Evolutionary conservation across 768 basidiomycete species (phyloP), one percentile per base, ranked within the genome.

Genomic region (Pisolithus sp.): DNA sequence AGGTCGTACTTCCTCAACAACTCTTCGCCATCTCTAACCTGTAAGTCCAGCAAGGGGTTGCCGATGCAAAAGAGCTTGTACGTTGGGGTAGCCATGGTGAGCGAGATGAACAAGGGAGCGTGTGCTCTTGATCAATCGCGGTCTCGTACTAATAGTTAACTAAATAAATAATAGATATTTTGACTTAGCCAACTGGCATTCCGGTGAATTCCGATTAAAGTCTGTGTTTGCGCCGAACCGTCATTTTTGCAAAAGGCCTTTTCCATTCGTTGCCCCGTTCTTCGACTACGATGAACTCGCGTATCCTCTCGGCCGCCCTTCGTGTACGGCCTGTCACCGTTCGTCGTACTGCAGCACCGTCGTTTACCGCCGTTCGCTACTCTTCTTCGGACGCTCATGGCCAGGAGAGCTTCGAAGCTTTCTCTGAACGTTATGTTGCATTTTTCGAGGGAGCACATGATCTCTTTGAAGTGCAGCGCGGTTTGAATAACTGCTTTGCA

Each of bases 401-500:
- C 56, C 85, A 92, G 69, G 94, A 97, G 75, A 80, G 88, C 17
- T 97, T 92, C 71, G 94, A 96, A 68, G 80, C 87, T 42, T 97
- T 98, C 78, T 91, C 89, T 62, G 80, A 85, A 55, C 91, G 95
- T 66, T 97, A 97, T 73, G 85, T 93, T 65, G 76, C 77, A 58
- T 99, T 99, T 73, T 99, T 99, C 80, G 73, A 89, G 65, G 78
- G 82, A 51, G 93, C 92, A 46, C 84, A 93, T 65, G 96, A 99
- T 74, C 80, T 97, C 52, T 99, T 99, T 67, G 96, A 99, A 77
- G 88, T 99, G 57, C 95, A 99, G 73, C 90, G 96, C 47, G 96
- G 96, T 37, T 77, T 99, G 63, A 98, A 99, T 79, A 99, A 99
- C 80, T 97, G 94, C 76, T 99, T 99, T 68, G 91, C 96, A 2